phyloP scores from a whole-genome alignment of 164 flowering plant genomes.

The Annona squamosa region DNA sequence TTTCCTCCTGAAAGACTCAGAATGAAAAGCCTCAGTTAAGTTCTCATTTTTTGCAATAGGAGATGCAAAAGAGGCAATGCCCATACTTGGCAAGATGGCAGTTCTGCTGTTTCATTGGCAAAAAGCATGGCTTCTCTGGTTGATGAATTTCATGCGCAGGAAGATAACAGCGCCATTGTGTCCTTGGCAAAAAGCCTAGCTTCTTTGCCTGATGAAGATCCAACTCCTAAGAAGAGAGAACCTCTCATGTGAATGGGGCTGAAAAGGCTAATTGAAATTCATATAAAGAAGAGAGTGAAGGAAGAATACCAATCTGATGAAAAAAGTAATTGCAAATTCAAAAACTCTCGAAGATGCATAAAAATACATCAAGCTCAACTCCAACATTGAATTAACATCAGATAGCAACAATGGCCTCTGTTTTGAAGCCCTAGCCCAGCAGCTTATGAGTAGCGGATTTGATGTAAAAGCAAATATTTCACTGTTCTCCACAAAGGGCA shows the following conservation, averaged over 20 bases:
- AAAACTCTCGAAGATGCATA: conserved; percentile 74
- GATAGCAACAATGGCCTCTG: conserved; percentile 22
- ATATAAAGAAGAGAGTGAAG: conserved; percentile 83
- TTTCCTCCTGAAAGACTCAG: neutral
- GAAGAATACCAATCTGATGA: conserved; percentile 53
- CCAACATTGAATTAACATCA: conserved; percentile 45
- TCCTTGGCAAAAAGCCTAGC: conserved; percentile 63
- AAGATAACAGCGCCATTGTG: conserved; percentile 5
- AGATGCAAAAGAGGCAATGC: conserved; percentile 12
- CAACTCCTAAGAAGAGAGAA: conserved; percentile 21
- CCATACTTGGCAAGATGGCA: conserved; percentile 8
- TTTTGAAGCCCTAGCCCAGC: conserved; percentile 54
- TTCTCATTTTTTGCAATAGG: conserved; percentile 14
- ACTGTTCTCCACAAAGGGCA: conserved; percentile 43
- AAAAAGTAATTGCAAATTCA: conserved; percentile 67
- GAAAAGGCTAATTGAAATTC: conserved; percentile 54
- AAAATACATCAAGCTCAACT: conserved; percentile 47
- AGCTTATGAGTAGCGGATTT: conserved; percentile 48
- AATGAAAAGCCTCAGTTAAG: conserved; percentile 5
- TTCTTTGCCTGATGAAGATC: conserved; percentile 55
- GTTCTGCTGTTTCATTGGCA: conserved; percentile 32
- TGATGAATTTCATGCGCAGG: conserved; percentile 40
- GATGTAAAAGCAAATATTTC: conserved; percentile 54
- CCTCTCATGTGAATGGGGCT: conserved; percentile 28
- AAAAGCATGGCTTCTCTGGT: conserved; percentile 57